Evolutionary conservation across 1,139 yeast genomes (phyloP), one percentile per base, ranked within the genome.

Genomic region (Nadsonia starkeyi-henricii): DNA sequence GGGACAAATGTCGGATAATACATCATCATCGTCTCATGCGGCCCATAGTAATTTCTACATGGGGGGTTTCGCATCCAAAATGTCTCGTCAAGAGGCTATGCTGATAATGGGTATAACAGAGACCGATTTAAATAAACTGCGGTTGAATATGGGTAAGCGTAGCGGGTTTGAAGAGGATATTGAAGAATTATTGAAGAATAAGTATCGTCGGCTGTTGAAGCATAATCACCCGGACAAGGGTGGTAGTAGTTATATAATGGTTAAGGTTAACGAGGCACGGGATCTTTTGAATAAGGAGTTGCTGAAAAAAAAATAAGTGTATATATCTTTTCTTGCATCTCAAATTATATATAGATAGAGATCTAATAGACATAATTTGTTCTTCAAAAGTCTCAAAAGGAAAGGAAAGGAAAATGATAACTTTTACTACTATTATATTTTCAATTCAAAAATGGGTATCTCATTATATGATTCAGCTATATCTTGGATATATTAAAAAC

Each of bases 191-290:
- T 66, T 85, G 44, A 72, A 74, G 50, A 68, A 70, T 49, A 67
- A 77, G 53, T 86, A 84, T 61, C 67, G 91, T 49, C 67, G 67
- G 48, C 69, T 80, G 56, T 82, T 84, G 83, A 67, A 81, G 48
- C 58, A 69, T 48, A 85, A 77, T 57, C 95, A 84, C 60, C 94
- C 95, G 0, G 95, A 84, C 61, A 74, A 72, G 54, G 80, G 83
- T 4, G 95, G 95, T 0, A 79, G 86, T 54, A 73, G 75, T 47
- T 83, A 78, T 57, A 54, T 84, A 46, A 79, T 85, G 2, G 78
- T 79, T 70, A 81, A 84, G 60, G 78, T 85, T 52, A 84, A 85
- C 61, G 81, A 79, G 60, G 94, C 94, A 1, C 78, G 77, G 54
- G 85, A 79, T 44, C 62, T 81, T 1, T 64, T 83, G 48, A 85